Evolutionary conservation across 805 yeast genomes (phyloP), one percentile per base, ranked within the genome.

Genomic region (Candida odintsovae): DNA sequence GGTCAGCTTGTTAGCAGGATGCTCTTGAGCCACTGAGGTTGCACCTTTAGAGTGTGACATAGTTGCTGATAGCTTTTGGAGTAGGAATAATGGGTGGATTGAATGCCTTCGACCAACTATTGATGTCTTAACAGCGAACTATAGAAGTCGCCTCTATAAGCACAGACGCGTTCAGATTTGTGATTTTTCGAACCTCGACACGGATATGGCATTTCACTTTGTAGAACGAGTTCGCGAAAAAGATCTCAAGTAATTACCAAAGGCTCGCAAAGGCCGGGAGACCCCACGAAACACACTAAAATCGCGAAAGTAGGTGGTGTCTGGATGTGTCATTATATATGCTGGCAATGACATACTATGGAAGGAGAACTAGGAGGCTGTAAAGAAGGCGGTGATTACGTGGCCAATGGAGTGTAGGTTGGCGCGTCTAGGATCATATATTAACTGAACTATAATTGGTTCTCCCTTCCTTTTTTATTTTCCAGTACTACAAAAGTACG

Each of bases 1-100:
- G 7, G 43, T 47, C 22, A 64, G 47, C 15, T 42, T 19, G 22
- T 53, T 47, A 1, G 67, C 67, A 1, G 66, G 67, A 44, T 64
- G 68, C 5, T 33, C 36, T 4, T 50, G 49, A 11, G 29, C 40
- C 2, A 38, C 48, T 2, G 61, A 58, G 0, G 62, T 59, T 3
- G 43, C 46, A 8, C 55, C 41, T 25, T 51, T 59, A 11, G 54
- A 50, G 46, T 56, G 48, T 10, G 58, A 50, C 59, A 53, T 57
- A 28, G 4, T 7, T 11, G 28, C 13, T 25, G 12, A 25, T 25
- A 9, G 28, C 10, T 25, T 7, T 35, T 22, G 8, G 8, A 6
- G 8, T 22, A 5, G 23, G 8, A 6, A 22, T 22, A 6, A 22
- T 6, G 23, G 23, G 23, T 8, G 8, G 8, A 22, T 6, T 22